These are phyloP conservation scores for Diaporthe sp. DNA, from an alignment of 2,329 filamentous ascomycete species.

Conservation along the genomic window DNA sequence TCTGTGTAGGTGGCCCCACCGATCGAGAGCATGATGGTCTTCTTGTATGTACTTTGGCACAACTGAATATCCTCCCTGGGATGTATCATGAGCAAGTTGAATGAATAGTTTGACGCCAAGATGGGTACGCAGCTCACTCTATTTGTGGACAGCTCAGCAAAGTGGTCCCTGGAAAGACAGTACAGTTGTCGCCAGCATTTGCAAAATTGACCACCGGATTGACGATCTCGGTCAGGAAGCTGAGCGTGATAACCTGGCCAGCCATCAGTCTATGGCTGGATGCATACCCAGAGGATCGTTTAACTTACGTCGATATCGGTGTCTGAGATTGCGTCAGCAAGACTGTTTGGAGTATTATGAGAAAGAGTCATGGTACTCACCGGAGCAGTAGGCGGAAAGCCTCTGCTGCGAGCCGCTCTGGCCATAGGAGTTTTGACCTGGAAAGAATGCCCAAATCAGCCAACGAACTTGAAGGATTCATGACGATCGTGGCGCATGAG, in stretches of 20 bases:
- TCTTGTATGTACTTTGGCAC: slow-evolving; percentile 73
- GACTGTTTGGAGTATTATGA: neutral
- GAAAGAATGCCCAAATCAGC: neutral
- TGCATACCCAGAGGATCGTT: neutral
- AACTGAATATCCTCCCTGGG: slow-evolving; percentile 61
- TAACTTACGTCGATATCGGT: slow-evolving; percentile 59
- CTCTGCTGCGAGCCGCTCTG: slow-evolving; percentile 64
- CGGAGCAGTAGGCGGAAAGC: slow-evolving; percentile 69
- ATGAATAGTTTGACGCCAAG: too few species aligned
- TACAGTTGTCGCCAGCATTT: slow-evolving; percentile 73
- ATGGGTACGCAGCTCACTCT: slow-evolving; percentile 60
- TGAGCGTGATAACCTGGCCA: slow-evolving; percentile 70
- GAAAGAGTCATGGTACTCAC: slow-evolving; percentile 53
- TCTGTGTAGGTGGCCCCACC: slow-evolving; percentile 79
- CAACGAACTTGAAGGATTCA: neutral
- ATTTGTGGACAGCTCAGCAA: slow-evolving; percentile 74
- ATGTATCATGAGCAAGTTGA: neutral
- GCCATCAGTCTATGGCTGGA: neutral
- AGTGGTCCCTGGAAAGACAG: slow-evolving; percentile 67
- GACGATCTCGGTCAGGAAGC: slow-evolving; percentile 72
- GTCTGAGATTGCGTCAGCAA: slow-evolving; percentile 47
- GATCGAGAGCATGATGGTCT: slow-evolving; percentile 79
- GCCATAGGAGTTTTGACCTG: slow-evolving; percentile 71
- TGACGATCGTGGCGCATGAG: slow-evolving; percentile 21
- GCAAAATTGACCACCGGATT: slow-evolving; percentile 73